Evolutionary conservation across 2,329 filamentous ascomycete genomes (phyloP).

Genomic region (Nakataea oryzae): DNA sequence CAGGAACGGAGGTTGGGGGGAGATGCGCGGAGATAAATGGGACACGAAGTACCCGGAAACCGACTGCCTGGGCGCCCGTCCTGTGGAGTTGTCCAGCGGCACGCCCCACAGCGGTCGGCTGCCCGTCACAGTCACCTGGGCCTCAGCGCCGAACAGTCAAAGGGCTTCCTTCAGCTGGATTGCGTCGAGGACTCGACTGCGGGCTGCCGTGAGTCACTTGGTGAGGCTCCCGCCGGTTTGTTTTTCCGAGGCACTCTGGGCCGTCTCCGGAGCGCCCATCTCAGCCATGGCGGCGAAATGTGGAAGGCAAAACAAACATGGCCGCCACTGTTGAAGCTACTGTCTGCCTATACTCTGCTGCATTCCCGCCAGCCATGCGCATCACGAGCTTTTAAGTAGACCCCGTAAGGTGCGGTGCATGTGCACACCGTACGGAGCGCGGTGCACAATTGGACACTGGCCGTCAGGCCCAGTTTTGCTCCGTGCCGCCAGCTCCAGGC

Average conservation of each 20-base stretch:
- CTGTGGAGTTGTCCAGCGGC: not conserved
- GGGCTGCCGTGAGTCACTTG: not conserved
- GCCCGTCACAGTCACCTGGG: not conserved
- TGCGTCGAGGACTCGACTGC: not conserved
- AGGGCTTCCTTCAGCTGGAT: no score
- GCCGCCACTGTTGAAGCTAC: not conserved
- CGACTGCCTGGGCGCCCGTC: not conserved
- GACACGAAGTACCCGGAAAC: not conserved
- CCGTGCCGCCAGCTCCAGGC: not conserved
- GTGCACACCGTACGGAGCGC: no score
- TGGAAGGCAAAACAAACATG: not conserved
- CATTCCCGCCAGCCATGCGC: no score
- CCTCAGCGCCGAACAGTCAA: not conserved
- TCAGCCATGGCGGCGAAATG: no score
- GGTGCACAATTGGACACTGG: no score
- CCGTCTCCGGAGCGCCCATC: no score
- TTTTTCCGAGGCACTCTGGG: not conserved
- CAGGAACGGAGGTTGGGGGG: not conserved
- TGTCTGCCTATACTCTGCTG: no score
- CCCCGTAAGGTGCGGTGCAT: no score
- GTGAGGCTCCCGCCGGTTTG: not conserved
- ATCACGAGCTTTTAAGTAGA: no score
- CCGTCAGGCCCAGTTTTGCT: not conserved
- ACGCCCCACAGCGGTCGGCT: not conserved
- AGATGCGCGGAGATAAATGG: not conserved